Base-by-base conservation (phyloP, 2,329 filamentous ascomycete genomes). In the Dendrostoma leiphaemia region DNA sequence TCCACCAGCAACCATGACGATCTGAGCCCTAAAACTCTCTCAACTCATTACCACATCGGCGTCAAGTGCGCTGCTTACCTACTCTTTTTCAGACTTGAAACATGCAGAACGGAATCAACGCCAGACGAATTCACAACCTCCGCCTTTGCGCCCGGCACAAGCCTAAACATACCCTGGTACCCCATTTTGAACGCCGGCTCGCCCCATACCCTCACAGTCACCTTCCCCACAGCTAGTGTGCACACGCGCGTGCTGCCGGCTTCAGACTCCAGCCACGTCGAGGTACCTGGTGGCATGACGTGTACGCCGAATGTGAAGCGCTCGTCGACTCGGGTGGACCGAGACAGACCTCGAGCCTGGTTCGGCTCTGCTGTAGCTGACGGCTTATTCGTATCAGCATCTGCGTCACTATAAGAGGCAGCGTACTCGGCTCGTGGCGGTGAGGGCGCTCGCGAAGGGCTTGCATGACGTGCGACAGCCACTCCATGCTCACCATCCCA, bases 181-280 rank as follows among this genome's bases (percentile, higher is more conserved):
- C 54, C 51, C 1, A 50, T 50, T 10, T 34, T 1, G 10, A 57
- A 57, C 8, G 34, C n/a, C 17, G 35, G 12, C 6, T 47, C 43
- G 2, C 23, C 41, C 4, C 41, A 31, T 15, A 57, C 9, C 23
- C 24, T 17, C 4, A 54, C 50, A 21, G 28, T 12, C 2, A 54
- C 17, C 17, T 49, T 53, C 4, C 54, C 54, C 9, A 19, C 12
- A 6, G 23, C 29, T 3, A 50, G 34, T n/a, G 50, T 40, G 31
- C 54, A 54, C 1, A 53, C 26, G 10, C 54, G 54, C 13, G 47
- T 10, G 6, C 23, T 21, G 1, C 9, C n/a, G 4, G 15, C 10
- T 3, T 49, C 45, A 23, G 28, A 10, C 6, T 54, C 26, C 9
- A 57, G 15, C 10, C n/a, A 17, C 4, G 54, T 21, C 2, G 41